phyloP scores from a whole-genome alignment of 2,329 filamentous ascomycete species.

The Sphaerulina musiva region DNA sequence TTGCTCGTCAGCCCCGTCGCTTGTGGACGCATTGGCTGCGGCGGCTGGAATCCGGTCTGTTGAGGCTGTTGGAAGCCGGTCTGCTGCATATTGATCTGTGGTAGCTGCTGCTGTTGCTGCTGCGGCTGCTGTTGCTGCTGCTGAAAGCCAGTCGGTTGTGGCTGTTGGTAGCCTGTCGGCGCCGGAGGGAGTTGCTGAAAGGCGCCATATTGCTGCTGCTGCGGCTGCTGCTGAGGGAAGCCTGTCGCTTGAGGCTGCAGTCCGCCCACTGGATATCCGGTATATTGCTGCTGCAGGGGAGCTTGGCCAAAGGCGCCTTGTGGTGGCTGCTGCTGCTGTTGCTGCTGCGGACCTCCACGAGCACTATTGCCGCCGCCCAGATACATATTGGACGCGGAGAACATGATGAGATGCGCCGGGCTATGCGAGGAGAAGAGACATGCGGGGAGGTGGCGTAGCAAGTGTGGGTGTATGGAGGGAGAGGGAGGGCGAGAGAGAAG shows the following conservation, averaged over 20 bases:
- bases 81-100: slow-evolving; percentile 22
- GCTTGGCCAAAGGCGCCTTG: slow-evolving; percentile 46
- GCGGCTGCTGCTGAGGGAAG: slow-evolving; percentile 28
- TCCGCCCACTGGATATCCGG: slow-evolving; percentile 51
- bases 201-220: slow-evolving; percentile 30
- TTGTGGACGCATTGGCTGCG: slow-evolving; percentile 45
- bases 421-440: slow-evolving; percentile 10
- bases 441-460: not conserved
- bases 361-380: slow-evolving; percentile 71
- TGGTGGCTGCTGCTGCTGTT: slow-evolving; percentile 40
- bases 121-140: slow-evolving; percentile 37
- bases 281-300: slow-evolving; percentile 60
- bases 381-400: slow-evolving; percentile 80
- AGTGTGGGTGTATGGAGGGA: not conserved
- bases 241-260: slow-evolving; percentile 35
- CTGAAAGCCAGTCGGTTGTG: slow-evolving; percentile 38
- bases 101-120: slow-evolving; percentile 36
- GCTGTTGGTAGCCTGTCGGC: slow-evolving; percentile 40
- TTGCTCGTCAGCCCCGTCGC: slow-evolving; percentile 56
- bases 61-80: slow-evolving; percentile 42
- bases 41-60: slow-evolving; percentile 20
- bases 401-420: slow-evolving; percentile 54
- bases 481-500: not conserved
- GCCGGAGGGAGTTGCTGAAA: slow-evolving; percentile 37
- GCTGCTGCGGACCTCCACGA: slow-evolving; percentile 53